Evolutionary conservation across 306 rosid genomes (phyloP).

Genomic region (Mucuna pruriens): DNA sequence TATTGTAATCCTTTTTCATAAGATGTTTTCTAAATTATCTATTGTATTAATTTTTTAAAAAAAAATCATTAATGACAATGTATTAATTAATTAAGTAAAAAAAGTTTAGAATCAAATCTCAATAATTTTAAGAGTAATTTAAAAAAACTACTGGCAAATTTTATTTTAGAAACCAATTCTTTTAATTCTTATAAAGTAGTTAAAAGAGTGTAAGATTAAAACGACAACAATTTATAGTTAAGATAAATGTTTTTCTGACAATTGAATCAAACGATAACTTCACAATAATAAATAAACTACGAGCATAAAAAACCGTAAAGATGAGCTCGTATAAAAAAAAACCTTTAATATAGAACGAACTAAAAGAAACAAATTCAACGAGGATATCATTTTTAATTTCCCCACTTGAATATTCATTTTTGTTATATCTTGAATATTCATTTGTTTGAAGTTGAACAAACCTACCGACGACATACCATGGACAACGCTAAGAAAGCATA

Average conservation of each 20-base stretch:
- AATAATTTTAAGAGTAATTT: background rate
- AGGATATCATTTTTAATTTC: background rate
- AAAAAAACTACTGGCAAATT: background rate
- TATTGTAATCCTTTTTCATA: too few species aligned
- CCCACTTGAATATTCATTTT: background rate
- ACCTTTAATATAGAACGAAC: background rate
- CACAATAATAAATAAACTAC: background rate
- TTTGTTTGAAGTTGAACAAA: slow-evolving; percentile 27
- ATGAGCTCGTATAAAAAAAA: background rate
- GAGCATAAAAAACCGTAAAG: background rate
- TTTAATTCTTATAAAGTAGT: background rate
- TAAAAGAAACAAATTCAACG: background rate
- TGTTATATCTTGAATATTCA: background rate
- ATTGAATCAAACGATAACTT: background rate
- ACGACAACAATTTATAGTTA: background rate
- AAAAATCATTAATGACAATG: background rate
- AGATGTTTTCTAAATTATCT: too few species aligned
- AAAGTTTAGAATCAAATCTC: background rate
- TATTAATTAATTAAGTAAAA: background rate
- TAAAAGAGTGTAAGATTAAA: background rate
- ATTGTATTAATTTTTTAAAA: background rate
- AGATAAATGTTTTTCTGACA: background rate
- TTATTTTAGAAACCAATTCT: background rate
- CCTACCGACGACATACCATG: slow-evolving; percentile 6
- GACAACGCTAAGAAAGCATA: slow-evolving; percentile 15